These are phyloP conservation scores for Backusella sp. DNA, from an alignment of 192 early-diverging fungal species.

Conservation along the genomic window DNA sequence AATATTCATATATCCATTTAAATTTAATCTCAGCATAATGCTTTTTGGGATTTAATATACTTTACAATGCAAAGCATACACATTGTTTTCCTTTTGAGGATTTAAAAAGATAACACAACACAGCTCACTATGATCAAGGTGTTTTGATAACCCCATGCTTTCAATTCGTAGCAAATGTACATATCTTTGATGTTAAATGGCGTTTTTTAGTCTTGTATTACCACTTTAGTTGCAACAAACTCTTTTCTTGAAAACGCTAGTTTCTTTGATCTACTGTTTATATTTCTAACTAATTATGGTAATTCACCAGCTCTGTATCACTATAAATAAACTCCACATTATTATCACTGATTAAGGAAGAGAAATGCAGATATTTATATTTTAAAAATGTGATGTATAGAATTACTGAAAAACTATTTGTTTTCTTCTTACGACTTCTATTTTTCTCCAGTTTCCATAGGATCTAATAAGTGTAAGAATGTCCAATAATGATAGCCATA, in stretches of 20 bases:
- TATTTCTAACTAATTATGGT: background rate
- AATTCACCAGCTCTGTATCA: background rate
- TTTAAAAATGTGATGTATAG: background rate
- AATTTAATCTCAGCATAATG: background rate
- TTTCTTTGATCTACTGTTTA: slow-evolving; percentile 1
- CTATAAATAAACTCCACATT: background rate
- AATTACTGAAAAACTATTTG: background rate
- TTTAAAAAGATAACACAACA: background rate
- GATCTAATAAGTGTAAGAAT: background rate
- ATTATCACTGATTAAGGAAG: background rate
- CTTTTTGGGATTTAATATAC: background rate
- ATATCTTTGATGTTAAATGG: background rate
- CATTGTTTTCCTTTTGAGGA: background rate
- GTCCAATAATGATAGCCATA: background rate
- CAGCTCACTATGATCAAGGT: background rate
- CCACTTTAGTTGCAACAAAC: background rate
- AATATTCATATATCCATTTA: background rate
- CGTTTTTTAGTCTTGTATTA: background rate
- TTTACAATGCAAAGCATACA: background rate
- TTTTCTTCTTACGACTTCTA: background rate
- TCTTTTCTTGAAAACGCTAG: background rate
- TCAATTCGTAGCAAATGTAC: background rate
- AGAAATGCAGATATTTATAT: background rate
- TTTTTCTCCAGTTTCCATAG: background rate
- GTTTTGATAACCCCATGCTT: background rate